Base-by-base conservation (phyloP, 192 early-diverging fungal genomes). In the Obelidium mucronatum region DNA sequence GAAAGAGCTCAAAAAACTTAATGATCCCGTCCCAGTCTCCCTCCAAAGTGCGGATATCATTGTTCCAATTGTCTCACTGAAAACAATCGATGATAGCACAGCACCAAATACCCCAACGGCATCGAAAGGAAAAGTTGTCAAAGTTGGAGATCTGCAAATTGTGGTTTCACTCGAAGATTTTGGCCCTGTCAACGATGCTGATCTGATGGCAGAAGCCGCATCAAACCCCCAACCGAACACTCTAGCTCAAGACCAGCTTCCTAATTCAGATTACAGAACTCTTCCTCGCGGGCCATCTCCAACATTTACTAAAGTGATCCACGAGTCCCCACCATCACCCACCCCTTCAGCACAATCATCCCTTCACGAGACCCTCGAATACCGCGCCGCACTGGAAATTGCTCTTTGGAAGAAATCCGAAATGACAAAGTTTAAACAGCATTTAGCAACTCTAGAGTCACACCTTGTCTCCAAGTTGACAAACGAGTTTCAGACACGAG, bases 81-180 rank as follows among this genome's bases (percentile, higher is more conserved):
- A 11, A 59, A 13, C 28, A 17, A 31, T 70, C 52, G 39, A n/a
- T 39, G 52, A 39, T 54, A n/a, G n/a, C n/a, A n/a, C n/a, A n/a
- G n/a, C n/a, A n/a, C 36, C 52, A 19, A 55, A 17, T 24, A n/a
- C 22, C 1, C 24, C 34, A 2, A 24, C 52, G 3, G 44, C 37
- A 40, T 70, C n/a, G 8, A 17, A 19, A n/a, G 59, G 34, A 22
- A 24, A 31, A 28, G 42, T 44, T 37, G 56, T 40, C 24, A 81
- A 82, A 65, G 58, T 84, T 26, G 79, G 61, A 26, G 82, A 86
- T 5, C 48, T 88, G 34, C 34, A 78, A 6, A 68, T 85, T 1
- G 72, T 88, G 40, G 52, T 88, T 40, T 74, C 84, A n/a, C 53
- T 88, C 4, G 87, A 88, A 75, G 87, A 88, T 66, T 87, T 88